These are phyloP conservation scores for Fusarium algeriense DNA, from an alignment of 2,329 filamentous ascomycete genomes.

Conservation along the genomic window DNA sequence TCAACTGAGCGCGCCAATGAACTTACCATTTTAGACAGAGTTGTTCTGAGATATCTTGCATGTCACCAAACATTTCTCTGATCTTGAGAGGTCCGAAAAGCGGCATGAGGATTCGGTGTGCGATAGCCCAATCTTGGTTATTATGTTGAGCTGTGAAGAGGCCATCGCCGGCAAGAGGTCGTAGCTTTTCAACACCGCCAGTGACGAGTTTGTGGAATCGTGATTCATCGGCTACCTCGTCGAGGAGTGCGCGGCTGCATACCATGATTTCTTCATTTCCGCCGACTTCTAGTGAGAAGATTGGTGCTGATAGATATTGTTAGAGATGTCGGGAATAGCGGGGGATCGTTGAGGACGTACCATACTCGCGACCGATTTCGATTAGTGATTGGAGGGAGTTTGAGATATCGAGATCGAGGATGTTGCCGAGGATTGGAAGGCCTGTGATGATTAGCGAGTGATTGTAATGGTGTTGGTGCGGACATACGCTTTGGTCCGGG, in stretches of 20 bases:
- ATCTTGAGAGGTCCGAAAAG: conserved; percentile 78
- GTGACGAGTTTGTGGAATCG: conserved; percentile 70
- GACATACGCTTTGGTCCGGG: conserved; percentile 13
- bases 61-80: conserved; percentile 75
- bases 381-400: background rate
- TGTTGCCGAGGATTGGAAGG: background rate
- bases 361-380: background rate
- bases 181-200: conserved; percentile 63
- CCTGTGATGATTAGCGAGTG: background rate
- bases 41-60: conserved; percentile 75
- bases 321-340: accelerated
- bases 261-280: background rate
- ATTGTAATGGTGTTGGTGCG: accelerated
- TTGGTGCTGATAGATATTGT: background rate
- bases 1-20: too few species aligned
- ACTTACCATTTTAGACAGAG: conserved; percentile 69
- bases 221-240: conserved; percentile 74
- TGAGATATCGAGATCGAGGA: background rate
- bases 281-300: background rate
- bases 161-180: conserved; percentile 71
- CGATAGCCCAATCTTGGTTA: conserved; percentile 75
- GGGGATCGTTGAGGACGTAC: background rate
- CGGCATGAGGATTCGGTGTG: conserved; percentile 74
- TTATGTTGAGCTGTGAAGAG: conserved; percentile 69
- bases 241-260: conserved; percentile 48